Base-by-base conservation (phyloP, 2,329 filamentous ascomycete genomes). In the Monilinia fructicola region DNA sequence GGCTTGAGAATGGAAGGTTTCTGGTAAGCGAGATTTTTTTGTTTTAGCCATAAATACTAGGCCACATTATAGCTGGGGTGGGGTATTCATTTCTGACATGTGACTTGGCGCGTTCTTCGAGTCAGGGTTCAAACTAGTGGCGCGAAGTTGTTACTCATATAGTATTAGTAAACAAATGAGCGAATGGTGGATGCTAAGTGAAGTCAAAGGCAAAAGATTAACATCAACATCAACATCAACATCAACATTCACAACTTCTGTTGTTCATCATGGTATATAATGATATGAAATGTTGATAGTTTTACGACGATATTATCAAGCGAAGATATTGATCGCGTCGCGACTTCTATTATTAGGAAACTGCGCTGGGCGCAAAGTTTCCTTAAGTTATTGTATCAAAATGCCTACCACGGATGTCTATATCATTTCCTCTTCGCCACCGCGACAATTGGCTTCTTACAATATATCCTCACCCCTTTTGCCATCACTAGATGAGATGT, bases 401-500 rank as follows among this genome's bases (percentile, higher is more conserved):
- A 81, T 82, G 79, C 71, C 73, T 68, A 74, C 73, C 60, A 70
- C 75, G 18, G 75, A 80, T 46, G 72, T 79, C 63, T 76, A 68
- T 28, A 65, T 69, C 14, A 53, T 68, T 52, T 66, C 69, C 21
- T 71, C 70, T 35, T 69, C 71, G 26, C 76, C 67, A 67, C 69
- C 65, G 28, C 68, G 67, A 58, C 44, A 65, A 31, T 68, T 72
- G 60, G 52, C 44, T 28, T 61, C 64, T 28, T 74, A 60, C 70
- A 66, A 58, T 40, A 71, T 73, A 69, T 72, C 74, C 52, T 76
- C 73, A 59, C 77, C 70, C 71, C 76, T 68, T 70, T 79, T 79
- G 2, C 85, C 85, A 3, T 80, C 84, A 0, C 75, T 87, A 0
- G 78, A 78, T 48, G 80, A 86, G 3, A 74, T 87, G 12, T 70